Evolutionary conservation across 805 yeast species (phyloP).

Genomic region (Crinitomyces ghanaensis): DNA sequence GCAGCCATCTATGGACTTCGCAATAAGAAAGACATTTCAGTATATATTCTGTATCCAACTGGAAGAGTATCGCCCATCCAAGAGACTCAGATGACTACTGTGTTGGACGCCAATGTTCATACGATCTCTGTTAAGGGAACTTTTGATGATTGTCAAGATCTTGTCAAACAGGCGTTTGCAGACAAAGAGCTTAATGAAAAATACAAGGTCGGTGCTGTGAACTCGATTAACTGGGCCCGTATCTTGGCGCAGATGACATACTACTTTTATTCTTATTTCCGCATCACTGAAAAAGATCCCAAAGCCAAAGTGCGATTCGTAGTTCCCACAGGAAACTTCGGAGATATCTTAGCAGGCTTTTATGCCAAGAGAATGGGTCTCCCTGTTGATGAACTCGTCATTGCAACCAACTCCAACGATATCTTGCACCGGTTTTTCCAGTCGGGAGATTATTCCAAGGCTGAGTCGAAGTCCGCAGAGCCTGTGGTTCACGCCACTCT

Average conservation of each 20-base stretch:
- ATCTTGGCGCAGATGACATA: constrained; percentile 95
- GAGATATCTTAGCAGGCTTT: constrained; percentile 95
- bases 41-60: constrained; percentile 90
- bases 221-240: constrained; percentile 98
- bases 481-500: constrained; percentile 72
- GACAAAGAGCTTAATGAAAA: constrained; percentile 77
- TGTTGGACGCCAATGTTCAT: constrained; percentile 83
- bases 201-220: constrained; percentile 94
- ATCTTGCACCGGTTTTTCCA: constrained; percentile 87
- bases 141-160: constrained; percentile 96
- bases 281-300: constrained; percentile 30
- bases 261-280: constrained; percentile 87
- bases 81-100: constrained; percentile 98
- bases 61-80: constrained; percentile 97
- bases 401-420: constrained; percentile 94
- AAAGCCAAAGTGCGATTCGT: constrained; percentile 53
- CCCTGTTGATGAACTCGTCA: constrained; percentile 74
- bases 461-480: constrained; percentile 30
- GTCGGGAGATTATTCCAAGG: constrained; percentile 73
- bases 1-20: constrained; percentile 98
- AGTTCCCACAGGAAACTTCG: constrained; percentile 97
- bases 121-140: constrained; percentile 92
- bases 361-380: constrained; percentile 93
- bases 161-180: constrained; percentile 86
- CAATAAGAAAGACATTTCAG: constrained; percentile 96